Conservation (phyloP, 352 stramenopile genomes). For the Aphanomyces euteiches region DNA sequence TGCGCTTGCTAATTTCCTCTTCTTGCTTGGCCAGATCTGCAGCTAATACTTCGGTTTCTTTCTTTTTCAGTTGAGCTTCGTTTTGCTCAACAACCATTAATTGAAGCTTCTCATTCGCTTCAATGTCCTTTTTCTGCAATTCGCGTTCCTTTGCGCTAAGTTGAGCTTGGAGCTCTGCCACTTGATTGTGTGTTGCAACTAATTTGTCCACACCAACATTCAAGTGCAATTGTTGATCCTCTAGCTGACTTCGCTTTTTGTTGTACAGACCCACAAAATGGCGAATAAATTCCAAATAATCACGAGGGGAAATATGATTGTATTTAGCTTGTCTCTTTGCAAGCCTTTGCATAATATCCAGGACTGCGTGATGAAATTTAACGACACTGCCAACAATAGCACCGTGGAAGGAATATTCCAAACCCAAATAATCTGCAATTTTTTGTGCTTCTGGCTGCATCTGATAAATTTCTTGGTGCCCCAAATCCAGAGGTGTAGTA, state of each 20-base stretch:
- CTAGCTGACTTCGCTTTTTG: constrained; percentile 88
- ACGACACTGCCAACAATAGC: constrained; percentile 80
- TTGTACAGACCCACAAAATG: constrained; percentile 89
- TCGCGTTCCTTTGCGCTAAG: constrained; percentile 93
- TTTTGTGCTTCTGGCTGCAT: constrained; percentile 42
- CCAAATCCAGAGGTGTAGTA: constrained; percentile 93
- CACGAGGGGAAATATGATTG: constrained; percentile 88
- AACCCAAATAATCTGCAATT: constrained; percentile 27
- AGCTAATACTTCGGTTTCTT: constrained; percentile 94
- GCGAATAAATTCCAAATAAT: constrained; percentile 91
- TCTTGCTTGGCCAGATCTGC: constrained; percentile 94
- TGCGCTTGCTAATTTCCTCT: constrained; percentile 92
- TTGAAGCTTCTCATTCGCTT: constrained; percentile 98
- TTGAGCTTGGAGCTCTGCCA: constrained; percentile 87
- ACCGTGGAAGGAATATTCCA: constrained; percentile 65
- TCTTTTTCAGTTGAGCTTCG: constrained; percentile 95
- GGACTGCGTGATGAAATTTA: constrained; percentile 82
- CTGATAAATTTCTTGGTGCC: constrained; percentile 75
- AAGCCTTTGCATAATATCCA: constrained; percentile 80
- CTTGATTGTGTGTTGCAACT: constrained; percentile 96
- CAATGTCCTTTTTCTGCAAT: constrained; percentile 94
- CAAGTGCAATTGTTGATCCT: constrained; percentile 97
- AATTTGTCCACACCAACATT: constrained; percentile 99
- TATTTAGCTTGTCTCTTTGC: constrained; percentile 84
- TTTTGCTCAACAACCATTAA: constrained; percentile 99